Percentiles rank a stretch among this genome's conserved stretches.
phyloP scores from a whole-genome alignment of 257 asterid species.

The Nicotiana tabacum region DNA sequence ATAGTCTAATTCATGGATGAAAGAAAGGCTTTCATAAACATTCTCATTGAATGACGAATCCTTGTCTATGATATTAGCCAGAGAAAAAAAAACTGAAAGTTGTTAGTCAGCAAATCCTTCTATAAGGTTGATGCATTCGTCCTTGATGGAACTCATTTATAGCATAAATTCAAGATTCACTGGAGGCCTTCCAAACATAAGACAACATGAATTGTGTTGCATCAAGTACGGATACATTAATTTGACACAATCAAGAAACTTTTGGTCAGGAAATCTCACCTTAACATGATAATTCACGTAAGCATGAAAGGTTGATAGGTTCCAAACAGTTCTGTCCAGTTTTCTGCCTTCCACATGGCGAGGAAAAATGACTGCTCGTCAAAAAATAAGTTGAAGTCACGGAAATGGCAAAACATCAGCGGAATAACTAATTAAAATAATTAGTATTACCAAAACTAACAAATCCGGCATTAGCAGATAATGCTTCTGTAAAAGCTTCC shows the following conservation, averaged over 20 bases:
- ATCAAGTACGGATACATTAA: neutral
- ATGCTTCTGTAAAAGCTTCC: slow-evolving; percentile 59
- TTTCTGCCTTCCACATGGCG: slow-evolving; percentile 93
- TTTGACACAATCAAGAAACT: neutral
- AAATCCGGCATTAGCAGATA: slow-evolving; percentile 88
- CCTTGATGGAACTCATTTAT: neutral
- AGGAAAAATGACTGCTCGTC: slow-evolving; percentile 66
- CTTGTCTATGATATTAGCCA: neutral
- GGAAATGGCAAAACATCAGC: slow-evolving; percentile 11
- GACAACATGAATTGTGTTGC: neutral
- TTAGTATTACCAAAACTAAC: slow-evolving; percentile 75
- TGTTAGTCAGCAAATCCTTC: slow-evolving; percentile 7
- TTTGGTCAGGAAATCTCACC: slow-evolving; percentile 40
- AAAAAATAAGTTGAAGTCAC: slow-evolving; percentile 11
- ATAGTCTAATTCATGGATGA: neutral
- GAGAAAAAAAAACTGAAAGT: neutral
- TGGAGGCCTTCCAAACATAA: neutral
- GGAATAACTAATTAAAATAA: slow-evolving; percentile 8
- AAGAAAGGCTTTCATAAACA: neutral
- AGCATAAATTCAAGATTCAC: neutral
- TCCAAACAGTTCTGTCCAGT: slow-evolving; percentile 95
- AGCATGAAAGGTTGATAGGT: slow-evolving; percentile 88
- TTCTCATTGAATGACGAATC: neutral
- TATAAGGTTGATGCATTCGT: neutral
- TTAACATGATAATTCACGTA: slow-evolving; percentile 94